phyloP scores from a whole-genome alignment of 352 stramenopile genomes.

The Globisporangium barbulae region DNA sequence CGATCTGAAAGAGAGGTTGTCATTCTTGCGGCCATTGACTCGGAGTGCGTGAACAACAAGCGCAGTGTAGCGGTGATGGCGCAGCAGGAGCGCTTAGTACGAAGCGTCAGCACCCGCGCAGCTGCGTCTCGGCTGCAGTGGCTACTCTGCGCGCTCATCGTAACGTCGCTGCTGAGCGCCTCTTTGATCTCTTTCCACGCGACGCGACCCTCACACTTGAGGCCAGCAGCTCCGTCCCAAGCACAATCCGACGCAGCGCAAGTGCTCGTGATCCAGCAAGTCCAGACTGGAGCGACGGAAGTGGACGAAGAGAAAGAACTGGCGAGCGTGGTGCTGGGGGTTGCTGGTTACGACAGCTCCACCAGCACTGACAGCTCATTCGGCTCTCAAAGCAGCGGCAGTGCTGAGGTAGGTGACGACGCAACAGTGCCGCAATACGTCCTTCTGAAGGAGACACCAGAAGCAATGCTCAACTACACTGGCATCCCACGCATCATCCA shows the following conservation, averaged over 20 bases:
- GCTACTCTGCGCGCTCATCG: slow-evolving; percentile 7
- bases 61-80: too few species aligned
- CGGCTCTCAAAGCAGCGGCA: not conserved
- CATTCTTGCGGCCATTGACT: too few species aligned
- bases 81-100: not conserved
- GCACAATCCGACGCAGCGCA: not conserved
- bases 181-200: slow-evolving; percentile 7
- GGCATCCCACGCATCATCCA: slow-evolving; percentile 49
- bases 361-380: not conserved
- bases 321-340: not conserved
- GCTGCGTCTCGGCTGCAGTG: slow-evolving; percentile 1
- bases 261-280: not conserved
- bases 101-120: not conserved
- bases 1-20: not conserved
- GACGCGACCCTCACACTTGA: not conserved
- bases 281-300: not conserved
- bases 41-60: not conserved
- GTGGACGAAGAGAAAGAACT: slow-evolving; percentile 7
- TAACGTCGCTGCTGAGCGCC: slow-evolving; percentile 7
- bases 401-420: not conserved
- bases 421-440: not conserved
- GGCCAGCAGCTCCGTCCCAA: not conserved
- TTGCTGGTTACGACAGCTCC: not conserved
- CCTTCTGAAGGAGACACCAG: not conserved
- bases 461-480: not conserved